These are phyloP conservation scores for Aspergillus sergii DNA, from an alignment of 2,329 filamentous ascomycete genomes.

Conservation along the genomic window DNA sequence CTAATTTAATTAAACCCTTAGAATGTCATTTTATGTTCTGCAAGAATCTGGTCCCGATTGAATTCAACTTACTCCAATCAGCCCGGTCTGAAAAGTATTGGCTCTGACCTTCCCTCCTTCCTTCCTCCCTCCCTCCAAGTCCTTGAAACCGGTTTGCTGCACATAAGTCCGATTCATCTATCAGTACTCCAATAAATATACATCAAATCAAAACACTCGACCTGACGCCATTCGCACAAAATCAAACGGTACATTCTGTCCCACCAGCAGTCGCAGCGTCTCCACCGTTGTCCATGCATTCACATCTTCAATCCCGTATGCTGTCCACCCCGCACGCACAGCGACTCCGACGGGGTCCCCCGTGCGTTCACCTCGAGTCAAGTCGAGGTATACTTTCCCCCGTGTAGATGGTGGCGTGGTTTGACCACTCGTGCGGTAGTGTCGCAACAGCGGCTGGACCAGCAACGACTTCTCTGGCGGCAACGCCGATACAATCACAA, in stretches of 20 bases:
- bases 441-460: constrained; percentile 74
- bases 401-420: constrained; percentile 40
- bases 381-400: constrained; percentile 76
- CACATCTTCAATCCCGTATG: constrained; percentile 78
- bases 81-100: too few species aligned
- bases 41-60: background rate
- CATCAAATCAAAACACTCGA: constrained; percentile 49
- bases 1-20: background rate
- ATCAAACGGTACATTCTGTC: constrained; percentile 85
- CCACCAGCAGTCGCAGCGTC: constrained; percentile 74
- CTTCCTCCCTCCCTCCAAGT: background rate
- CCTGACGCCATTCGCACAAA: constrained; percentile 77
- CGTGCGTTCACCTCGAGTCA: constrained; percentile 69
- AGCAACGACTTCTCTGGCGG: constrained; percentile 77
- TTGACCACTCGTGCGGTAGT: constrained; percentile 59
- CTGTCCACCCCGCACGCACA: constrained; percentile 73
- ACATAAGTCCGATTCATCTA: background rate
- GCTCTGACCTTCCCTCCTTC: background rate
- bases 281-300: constrained; percentile 84
- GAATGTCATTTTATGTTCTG: background rate
- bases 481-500: constrained; percentile 78
- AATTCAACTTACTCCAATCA: too few species aligned
- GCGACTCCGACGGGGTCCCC: constrained; percentile 71
- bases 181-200: background rate
- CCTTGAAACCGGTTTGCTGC: background rate